These are phyloP conservation scores for Dryas integrifolia DNA, from an alignment of 331 rosid genomes.

Conservation along the genomic window DNA sequence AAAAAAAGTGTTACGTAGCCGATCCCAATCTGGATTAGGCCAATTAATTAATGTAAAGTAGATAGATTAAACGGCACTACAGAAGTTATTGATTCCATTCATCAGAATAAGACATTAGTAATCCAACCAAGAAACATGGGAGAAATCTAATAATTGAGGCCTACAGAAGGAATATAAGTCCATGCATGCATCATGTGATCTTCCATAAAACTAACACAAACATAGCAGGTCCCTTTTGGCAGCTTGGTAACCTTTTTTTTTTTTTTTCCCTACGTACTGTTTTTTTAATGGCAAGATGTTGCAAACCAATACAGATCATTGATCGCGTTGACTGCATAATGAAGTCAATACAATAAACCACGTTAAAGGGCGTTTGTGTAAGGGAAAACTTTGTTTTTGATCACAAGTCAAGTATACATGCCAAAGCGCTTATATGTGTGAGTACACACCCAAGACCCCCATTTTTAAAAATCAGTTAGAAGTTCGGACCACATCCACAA, in stretches of 20 bases:
- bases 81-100: background rate
- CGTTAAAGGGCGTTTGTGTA: too few relatives aligned
- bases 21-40: background rate
- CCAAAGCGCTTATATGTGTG: too few relatives aligned
- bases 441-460: background rate
- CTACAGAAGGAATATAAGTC: background rate
- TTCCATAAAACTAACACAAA: background rate
- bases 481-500: background rate
- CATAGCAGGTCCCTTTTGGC: background rate
- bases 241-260: background rate
- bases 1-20: background rate
- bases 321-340: background rate
- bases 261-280: background rate
- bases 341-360: background rate
- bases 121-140: conserved; percentile 1
- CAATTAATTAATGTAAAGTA: background rate
- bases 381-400: too few relatives aligned
- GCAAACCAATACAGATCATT: background rate
- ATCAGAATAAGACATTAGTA: background rate
- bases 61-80: background rate
- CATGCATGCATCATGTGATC: background rate
- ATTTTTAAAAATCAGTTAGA: background rate
- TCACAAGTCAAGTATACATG: background rate
- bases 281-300: background rate
- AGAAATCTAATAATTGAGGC: background rate